Percentiles rank a stretch among this genome's conserved stretches.
Evolutionary conservation across 2,329 filamentous ascomycete genomes (phyloP).

Genomic region (Trichoderma oligosporum): DNA sequence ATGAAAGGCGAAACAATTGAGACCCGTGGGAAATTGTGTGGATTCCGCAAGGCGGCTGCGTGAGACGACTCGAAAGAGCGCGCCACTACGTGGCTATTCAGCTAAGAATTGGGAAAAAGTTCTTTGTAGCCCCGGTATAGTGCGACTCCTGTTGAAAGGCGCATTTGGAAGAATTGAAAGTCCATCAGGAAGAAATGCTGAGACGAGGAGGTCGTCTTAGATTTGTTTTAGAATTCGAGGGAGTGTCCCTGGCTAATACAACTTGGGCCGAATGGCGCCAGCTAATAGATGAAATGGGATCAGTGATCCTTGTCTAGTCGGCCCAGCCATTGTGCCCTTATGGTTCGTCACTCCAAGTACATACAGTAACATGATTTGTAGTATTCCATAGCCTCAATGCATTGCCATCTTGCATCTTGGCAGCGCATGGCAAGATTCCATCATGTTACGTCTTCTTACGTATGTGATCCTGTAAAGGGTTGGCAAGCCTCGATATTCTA

Average conservation of each 20-base stretch:
- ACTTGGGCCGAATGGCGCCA: conserved; percentile 5
- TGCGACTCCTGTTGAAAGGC: neutral
- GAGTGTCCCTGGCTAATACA: conserved; percentile 19
- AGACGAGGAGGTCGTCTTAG: conserved; percentile 15
- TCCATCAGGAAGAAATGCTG: conserved; percentile 13
- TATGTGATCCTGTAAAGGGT: too few species aligned
- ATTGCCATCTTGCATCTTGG: neutral
- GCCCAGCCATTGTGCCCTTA: too few species aligned
- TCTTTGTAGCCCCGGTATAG: neutral
- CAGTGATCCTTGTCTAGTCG: too few species aligned
- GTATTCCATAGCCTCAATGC: too few species aligned
- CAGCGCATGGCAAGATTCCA: neutral
- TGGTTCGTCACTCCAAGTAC: too few species aligned
- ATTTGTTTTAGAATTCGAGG: conserved; percentile 17
- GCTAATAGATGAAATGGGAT: conserved; percentile 12
- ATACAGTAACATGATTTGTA: too few species aligned
- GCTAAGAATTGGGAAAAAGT: neutral
- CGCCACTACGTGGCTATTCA: neutral
- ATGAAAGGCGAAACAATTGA: neutral
- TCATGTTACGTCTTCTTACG: neutral
- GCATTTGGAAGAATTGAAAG: conserved; percentile 3
- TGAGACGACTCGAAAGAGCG: conserved; percentile 1
- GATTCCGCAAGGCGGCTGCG: neutral
- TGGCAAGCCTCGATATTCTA: too few species aligned
- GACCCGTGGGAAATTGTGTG: neutral